phyloP scores from a whole-genome alignment of 768 basidiomycete species.

The Amanita exitialis region DNA sequence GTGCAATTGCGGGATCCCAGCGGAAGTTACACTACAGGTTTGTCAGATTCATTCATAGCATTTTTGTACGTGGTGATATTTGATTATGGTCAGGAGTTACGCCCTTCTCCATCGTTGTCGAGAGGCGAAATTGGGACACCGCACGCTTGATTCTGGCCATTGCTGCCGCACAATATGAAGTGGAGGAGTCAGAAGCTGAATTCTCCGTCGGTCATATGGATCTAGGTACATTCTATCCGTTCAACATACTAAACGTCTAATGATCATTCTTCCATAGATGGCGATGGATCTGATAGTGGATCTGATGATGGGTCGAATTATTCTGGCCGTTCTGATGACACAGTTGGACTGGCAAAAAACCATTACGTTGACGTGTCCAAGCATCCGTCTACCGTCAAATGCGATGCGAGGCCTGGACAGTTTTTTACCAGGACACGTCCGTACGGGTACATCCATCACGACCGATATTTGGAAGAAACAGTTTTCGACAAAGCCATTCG shows the following conservation, averaged over 20 bases:
- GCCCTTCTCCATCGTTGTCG: slow-evolving; percentile 39
- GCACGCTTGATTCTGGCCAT: slow-evolving; percentile 52
- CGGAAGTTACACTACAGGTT: slow-evolving; percentile 16
- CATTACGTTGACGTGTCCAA: slow-evolving; percentile 43
- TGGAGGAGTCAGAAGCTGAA: neutral
- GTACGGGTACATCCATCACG: neutral
- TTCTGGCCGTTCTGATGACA: slow-evolving; percentile 19
- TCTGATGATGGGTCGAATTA: slow-evolving; percentile 28
- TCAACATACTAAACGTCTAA: neutral
- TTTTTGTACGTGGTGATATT: neutral
- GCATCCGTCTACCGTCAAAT: slow-evolving; percentile 32
- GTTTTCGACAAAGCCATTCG: slow-evolving; percentile 26
- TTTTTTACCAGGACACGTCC: neutral
- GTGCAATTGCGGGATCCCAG: slow-evolving; percentile 19
- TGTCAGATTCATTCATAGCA: neutral
- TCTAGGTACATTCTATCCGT: neutral
- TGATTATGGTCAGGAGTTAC: slow-evolving; percentile 25
- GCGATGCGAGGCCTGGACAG: slow-evolving; percentile 23
- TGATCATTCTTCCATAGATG: slow-evolving; percentile 9
- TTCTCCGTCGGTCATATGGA: slow-evolving; percentile 5
- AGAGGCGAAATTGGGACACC: slow-evolving; percentile 42
- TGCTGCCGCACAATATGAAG: slow-evolving; percentile 40
- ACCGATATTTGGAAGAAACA: slow-evolving; percentile 6
- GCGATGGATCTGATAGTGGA: slow-evolving; percentile 31
- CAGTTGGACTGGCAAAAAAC: slow-evolving; percentile 20